Percentiles rank a stretch among this genome's conserved stretches.
Evolutionary conservation across 2,329 filamentous ascomycete species (phyloP).

Genomic region (Xylaria sp.): DNA sequence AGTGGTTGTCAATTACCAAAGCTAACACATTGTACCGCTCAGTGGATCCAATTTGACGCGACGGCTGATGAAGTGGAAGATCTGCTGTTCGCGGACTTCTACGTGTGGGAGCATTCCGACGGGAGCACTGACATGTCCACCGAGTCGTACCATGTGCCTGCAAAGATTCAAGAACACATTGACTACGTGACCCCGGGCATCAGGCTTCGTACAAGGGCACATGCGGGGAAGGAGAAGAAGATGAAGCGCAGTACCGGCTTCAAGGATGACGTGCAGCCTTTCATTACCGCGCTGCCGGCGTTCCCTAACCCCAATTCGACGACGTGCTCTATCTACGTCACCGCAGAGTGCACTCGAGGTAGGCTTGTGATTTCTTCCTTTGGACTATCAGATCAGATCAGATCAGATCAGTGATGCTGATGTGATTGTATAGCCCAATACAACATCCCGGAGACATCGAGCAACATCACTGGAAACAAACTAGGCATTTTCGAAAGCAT

Average conservation of each 20-base stretch:
- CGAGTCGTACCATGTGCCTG: constrained; percentile 44
- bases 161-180: constrained; percentile 42
- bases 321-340: constrained; percentile 43
- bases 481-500: constrained; percentile 51
- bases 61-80: constrained; percentile 50
- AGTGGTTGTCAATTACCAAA: not conserved
- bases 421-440: constrained; percentile 37
- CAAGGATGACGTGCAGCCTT: constrained; percentile 33
- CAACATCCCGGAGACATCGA: constrained; percentile 40
- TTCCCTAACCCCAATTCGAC: constrained; percentile 42
- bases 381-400: too few species aligned
- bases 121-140: constrained; percentile 40
- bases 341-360: constrained; percentile 43
- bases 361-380: constrained; percentile 33
- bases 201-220: constrained; percentile 35
- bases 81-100: constrained; percentile 52
- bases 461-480: constrained; percentile 40
- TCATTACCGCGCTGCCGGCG: constrained; percentile 37
- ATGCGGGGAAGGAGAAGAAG: constrained; percentile 30
- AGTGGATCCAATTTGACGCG: constrained; percentile 54
- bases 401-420: constrained; percentile 14
- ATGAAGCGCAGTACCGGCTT: constrained; percentile 36
- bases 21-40: constrained; percentile 16
- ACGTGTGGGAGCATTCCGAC: constrained; percentile 50
- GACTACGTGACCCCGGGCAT: constrained; percentile 46